Evolutionary conservation across 1,139 yeast genomes (phyloP).

Genomic region (Diutina pseudorugosa): DNA sequence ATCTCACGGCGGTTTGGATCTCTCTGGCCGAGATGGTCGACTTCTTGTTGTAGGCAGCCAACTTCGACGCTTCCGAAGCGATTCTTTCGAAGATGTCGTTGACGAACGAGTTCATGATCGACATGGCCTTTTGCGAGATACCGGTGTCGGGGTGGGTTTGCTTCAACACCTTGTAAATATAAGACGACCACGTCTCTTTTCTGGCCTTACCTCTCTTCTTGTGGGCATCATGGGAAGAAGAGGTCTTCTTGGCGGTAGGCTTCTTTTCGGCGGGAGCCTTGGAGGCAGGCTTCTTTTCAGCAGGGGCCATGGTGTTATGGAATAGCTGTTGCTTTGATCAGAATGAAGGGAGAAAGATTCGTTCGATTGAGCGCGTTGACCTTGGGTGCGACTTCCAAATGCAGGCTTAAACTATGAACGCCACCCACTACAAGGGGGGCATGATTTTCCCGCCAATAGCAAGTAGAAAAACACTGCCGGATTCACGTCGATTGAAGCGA

Average conservation of each 20-base stretch:
- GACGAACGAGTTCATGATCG: constrained; percentile 97
- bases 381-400: background rate
- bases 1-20: constrained; percentile 98
- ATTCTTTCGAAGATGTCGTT: constrained; percentile 93
- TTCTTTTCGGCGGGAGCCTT: constrained; percentile 98
- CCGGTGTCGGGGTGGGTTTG: constrained; percentile 99
- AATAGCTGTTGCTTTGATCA: background rate
- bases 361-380: background rate
- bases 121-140: constrained; percentile 98
- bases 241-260: constrained; percentile 82
- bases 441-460: background rate
- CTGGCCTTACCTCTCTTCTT: constrained; percentile 89
- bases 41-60: constrained; percentile 99
- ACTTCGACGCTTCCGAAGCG: constrained; percentile 97
- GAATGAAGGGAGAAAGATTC: background rate
- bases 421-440: background rate
- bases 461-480: background rate
- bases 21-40: constrained; percentile 98
- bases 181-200: constrained; percentile 97
- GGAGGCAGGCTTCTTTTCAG: constrained; percentile 98
- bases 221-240: constrained; percentile 57
- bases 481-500: background rate
- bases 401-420: background rate
- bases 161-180: constrained; percentile 95
- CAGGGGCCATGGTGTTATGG: constrained; percentile 68